phyloP scores from a whole-genome alignment of 192 early-diverging fungal species.

The Podila clonocystis region DNA sequence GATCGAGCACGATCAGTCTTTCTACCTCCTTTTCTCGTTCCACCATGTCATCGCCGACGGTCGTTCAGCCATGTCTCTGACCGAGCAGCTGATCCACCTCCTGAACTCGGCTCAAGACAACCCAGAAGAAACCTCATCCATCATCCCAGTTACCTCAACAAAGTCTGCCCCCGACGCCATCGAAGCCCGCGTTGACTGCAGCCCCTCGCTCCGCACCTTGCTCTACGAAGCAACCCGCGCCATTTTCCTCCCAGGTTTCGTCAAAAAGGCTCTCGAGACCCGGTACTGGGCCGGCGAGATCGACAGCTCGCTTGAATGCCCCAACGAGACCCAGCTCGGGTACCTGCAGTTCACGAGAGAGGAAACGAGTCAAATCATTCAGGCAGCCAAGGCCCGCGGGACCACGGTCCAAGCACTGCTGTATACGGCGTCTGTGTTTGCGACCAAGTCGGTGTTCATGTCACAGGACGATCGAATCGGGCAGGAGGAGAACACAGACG shows the following conservation, averaged over 20 bases:
- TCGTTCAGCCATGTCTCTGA: conserved; percentile 35
- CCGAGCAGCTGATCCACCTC: conserved; percentile 18
- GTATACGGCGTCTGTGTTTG: conserved; percentile 30
- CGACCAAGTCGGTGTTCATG: conserved; percentile 3
- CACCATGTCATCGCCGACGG: conserved; percentile 49
- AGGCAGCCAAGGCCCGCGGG: conserved; percentile 3
- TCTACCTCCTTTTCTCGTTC: conserved; percentile 29
- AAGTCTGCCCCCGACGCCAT: conserved; percentile 25
- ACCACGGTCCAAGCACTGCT: conserved; percentile 41
- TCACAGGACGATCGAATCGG: background rate
- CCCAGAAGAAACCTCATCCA: background rate
- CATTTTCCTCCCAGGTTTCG: conserved; percentile 18
- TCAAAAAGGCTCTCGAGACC: conserved; percentile 28
- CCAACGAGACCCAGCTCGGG: conserved; percentile 23
- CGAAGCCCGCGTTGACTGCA: conserved; percentile 30
- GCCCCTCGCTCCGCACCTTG: conserved; percentile 27
- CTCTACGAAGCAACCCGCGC: conserved; percentile 19
- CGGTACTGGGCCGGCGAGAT: conserved; percentile 49
- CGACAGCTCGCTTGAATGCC: conserved; percentile 26
- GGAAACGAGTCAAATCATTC: conserved; percentile 4
- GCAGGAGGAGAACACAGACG: background rate
- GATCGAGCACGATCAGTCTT: background rate
- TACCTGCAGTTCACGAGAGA: conserved; percentile 3
- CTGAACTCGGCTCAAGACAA: background rate
- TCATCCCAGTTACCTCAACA: background rate